These are phyloP conservation scores for Agarophyton chilense DNA, from an alignment of 23 red algal species.

Conservation along the genomic window DNA sequence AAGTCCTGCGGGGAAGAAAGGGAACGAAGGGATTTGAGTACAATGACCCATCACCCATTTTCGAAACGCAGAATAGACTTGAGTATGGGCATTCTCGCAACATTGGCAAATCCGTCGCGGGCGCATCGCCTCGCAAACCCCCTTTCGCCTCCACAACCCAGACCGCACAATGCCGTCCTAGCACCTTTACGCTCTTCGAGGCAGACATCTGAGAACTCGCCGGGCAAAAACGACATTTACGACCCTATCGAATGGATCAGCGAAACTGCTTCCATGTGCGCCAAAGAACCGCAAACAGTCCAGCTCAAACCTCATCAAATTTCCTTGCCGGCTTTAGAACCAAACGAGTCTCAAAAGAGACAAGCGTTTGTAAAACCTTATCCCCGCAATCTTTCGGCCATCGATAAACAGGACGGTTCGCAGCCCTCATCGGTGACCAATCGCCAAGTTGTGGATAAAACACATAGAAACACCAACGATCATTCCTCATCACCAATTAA, in stretches of 20 bases:
- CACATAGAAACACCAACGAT: neutral
- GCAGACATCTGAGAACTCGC: neutral
- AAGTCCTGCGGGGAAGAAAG: too few relatives aligned
- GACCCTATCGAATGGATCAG: neutral
- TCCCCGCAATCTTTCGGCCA: neutral
- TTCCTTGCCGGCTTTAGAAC: neutral
- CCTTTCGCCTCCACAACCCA: neutral
- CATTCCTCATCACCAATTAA: neutral
- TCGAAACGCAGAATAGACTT: neutral
- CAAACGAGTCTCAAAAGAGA: neutral
- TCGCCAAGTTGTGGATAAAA: neutral
- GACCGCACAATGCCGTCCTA: neutral
- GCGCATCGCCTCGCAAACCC: too few relatives aligned
- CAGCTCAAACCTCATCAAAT: neutral
- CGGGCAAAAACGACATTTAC: neutral
- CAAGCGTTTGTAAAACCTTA: too few relatives aligned
- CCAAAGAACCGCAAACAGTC: neutral
- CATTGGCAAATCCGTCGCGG: neutral
- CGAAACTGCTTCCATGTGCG: neutral
- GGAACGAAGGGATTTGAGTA: neutral
- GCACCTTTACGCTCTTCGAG: neutral
- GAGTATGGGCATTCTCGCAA: constrained; percentile 8
- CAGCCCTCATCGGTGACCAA: neutral
- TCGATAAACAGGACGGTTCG: neutral
- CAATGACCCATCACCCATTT: neutral